A percentile compares a stretch with the other conserved stretches of the same genome.
Evolutionary conservation across 768 basidiomycete genomes (phyloP).

Genomic region (Naganishia kalamii): DNA sequence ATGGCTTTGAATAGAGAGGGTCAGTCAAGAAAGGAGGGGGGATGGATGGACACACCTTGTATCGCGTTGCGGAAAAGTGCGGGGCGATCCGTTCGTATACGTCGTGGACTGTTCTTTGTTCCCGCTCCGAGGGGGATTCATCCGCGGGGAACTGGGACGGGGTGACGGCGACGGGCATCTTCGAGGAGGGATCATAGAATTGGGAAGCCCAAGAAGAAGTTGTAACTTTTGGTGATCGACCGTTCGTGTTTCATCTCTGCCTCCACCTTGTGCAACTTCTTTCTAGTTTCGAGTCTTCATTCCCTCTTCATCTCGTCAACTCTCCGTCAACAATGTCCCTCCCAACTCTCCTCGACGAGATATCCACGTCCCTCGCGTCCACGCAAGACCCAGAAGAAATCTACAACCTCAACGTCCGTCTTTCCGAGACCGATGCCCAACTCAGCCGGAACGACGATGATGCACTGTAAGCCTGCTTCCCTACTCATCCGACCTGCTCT

Average conservation of each 20-base stretch:
- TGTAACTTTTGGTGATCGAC: background rate
- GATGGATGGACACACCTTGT: slow-evolving; percentile 35
- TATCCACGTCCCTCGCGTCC: background rate
- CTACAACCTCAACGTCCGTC: background rate
- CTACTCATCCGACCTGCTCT: no score
- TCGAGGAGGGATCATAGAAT: no score
- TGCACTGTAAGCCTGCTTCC: background rate
- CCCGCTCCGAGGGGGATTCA: slow-evolving; percentile 27
- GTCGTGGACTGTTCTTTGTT: slow-evolving; percentile 42
- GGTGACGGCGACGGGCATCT: slow-evolving; percentile 16
- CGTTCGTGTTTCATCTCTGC: slow-evolving; percentile 11
- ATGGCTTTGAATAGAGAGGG: slow-evolving; percentile 55
- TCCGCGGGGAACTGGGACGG: slow-evolving; percentile 10
- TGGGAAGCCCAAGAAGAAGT: no score
- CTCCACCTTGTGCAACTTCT: background rate
- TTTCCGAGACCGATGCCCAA: background rate
- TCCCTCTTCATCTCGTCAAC: background rate
- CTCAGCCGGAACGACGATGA: background rate
- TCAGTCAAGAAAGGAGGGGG: background rate
- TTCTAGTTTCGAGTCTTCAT: background rate
- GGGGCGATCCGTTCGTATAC: slow-evolving; percentile 46
- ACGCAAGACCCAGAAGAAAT: background rate
- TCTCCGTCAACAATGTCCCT: background rate
- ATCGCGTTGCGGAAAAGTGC: slow-evolving; percentile 47
- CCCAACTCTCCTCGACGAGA: background rate